Evolutionary conservation across 2,329 filamentous ascomycete genomes (phyloP), one percentile per base, ranked within the genome.

Genomic region (Pseudonectria foliicola): DNA sequence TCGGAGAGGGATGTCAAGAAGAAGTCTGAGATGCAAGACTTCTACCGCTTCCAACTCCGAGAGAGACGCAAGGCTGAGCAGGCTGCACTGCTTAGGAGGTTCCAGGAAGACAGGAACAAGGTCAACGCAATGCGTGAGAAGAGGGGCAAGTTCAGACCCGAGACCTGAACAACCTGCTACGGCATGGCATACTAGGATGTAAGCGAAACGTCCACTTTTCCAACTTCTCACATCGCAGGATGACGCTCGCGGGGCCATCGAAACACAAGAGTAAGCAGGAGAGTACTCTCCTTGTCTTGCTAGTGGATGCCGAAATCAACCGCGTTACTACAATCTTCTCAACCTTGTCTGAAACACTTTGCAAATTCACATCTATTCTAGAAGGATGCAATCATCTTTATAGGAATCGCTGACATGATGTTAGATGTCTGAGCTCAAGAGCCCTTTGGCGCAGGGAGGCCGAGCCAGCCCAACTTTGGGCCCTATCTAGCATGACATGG

Each of bases 1-100:
- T 64, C 76, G 53, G 77, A 84, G 58, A 75, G 79, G 60, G 71
- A 70, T 45, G 67, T 72, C 50, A 67, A 73, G 62, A 80, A 75
- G 67, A 76, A 73, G 53, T 68, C 71, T 25, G 77, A 80, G 31
- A 67, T 77, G 50, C 74, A 75, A 40, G 80, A 85, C 59, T 93
- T 93, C 56, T 93, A 93, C 59, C 70, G 85, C 39, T 93, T 90
- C 70, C 86, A 93, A 68, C 73, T 77, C 45, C 66, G 86, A 30
- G 83, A 92, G 66, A 79, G 77, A 65, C 76, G 80, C 63, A 92
- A 92, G 69, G 75, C 77, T 52, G 73, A 79, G 49, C 82, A 86
- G 57, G 70, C 74, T 30, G 72, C 79, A 39, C 54, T 92, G 59
- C 63, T 85, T 45, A 78, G 63, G 62, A 72, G 74, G 45, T 92